phyloP scores from a whole-genome alignment of 306 rosid species.

The Citrullus mucosospermus region DNA sequence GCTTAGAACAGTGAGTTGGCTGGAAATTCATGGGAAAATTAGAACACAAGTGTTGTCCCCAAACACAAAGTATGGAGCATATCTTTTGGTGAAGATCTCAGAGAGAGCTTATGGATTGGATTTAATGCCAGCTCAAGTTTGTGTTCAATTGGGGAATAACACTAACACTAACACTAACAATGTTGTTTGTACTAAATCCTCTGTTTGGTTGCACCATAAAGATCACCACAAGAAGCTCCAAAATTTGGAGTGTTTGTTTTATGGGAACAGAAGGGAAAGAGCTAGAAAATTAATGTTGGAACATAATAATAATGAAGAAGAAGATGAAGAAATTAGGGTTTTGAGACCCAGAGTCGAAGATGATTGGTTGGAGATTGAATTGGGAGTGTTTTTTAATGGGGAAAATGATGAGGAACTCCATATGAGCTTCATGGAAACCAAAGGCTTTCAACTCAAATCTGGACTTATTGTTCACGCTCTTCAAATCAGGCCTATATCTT shows the following conservation, averaged over 20 bases:
- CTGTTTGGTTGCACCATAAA: slow-evolving; percentile 11
- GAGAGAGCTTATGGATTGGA: slow-evolving; percentile 43
- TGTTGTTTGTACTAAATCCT: background rate
- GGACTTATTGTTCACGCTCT: slow-evolving; percentile 55
- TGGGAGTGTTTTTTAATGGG: slow-evolving; percentile 37
- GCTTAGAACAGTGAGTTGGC: slow-evolving; percentile 39
- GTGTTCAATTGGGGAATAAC: background rate
- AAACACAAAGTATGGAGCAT: slow-evolving; percentile 40
- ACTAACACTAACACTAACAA: too few relatives aligned
- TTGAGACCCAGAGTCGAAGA: slow-evolving; percentile 23
- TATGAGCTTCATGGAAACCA: slow-evolving; percentile 32
- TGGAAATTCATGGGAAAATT: slow-evolving; percentile 45
- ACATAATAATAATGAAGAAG: background rate
- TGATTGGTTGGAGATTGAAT: slow-evolving; percentile 62
- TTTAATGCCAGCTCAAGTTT: background rate
- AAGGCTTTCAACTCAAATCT: slow-evolving; percentile 40
- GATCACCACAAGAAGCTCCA: slow-evolving; percentile 9
- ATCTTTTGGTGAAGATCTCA: slow-evolving; percentile 30
- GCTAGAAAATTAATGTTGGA: background rate
- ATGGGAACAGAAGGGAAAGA: slow-evolving; percentile 16
- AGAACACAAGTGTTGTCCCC: slow-evolving; percentile 17
- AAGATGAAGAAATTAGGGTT: background rate
- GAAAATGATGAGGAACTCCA: slow-evolving; percentile 28
- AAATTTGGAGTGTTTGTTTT: slow-evolving; percentile 24
- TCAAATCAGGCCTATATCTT: slow-evolving; percentile 22